These are phyloP conservation scores for Tulasnella sp. DNA, from an alignment of 768 basidiomycete species.

Conservation along the genomic window DNA sequence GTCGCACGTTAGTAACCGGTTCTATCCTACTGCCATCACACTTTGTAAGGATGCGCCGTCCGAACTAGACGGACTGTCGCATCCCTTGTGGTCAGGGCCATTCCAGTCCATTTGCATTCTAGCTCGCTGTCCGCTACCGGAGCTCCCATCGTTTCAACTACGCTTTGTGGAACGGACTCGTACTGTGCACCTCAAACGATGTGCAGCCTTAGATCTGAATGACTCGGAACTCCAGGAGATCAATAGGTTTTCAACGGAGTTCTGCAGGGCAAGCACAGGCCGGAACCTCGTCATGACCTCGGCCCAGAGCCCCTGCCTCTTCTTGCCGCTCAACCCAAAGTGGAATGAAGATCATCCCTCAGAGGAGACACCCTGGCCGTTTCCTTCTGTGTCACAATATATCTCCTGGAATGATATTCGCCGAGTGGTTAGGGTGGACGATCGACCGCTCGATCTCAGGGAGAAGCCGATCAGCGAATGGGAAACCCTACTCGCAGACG, in stretches of 20 bases:
- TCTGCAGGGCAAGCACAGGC: conserved; percentile 61
- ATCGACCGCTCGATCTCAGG: conserved; percentile 44
- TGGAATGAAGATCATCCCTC: conserved; percentile 37
- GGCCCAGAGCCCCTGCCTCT: conserved; percentile 58
- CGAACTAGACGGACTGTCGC: background rate
- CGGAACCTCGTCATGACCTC: conserved; percentile 58
- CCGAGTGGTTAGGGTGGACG: conserved; percentile 50
- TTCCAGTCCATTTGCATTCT: conserved; percentile 62
- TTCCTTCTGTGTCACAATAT: conserved; percentile 42
- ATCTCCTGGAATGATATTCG: conserved; percentile 63
- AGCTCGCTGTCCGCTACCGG: conserved; percentile 62
- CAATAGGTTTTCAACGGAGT: conserved; percentile 57
- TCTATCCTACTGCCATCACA: conserved; percentile 57
- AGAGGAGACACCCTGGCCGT: conserved; percentile 29
- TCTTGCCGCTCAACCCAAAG: conserved; percentile 52
- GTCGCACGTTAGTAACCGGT: conserved; percentile 32
- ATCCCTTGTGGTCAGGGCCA: conserved; percentile 34
- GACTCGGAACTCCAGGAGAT: conserved; percentile 47
- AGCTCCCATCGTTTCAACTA: conserved; percentile 52
- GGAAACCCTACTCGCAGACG: conserved; percentile 52
- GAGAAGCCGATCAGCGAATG: conserved; percentile 39
- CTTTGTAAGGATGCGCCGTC: conserved; percentile 37
- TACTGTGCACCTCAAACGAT: conserved; percentile 45
- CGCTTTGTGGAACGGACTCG: conserved; percentile 53
- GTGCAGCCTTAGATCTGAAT: conserved; percentile 46